Evolutionary conservation across 2,329 filamentous ascomycete genomes (phyloP).

Genomic region (Chaetomium globosum): DNA sequence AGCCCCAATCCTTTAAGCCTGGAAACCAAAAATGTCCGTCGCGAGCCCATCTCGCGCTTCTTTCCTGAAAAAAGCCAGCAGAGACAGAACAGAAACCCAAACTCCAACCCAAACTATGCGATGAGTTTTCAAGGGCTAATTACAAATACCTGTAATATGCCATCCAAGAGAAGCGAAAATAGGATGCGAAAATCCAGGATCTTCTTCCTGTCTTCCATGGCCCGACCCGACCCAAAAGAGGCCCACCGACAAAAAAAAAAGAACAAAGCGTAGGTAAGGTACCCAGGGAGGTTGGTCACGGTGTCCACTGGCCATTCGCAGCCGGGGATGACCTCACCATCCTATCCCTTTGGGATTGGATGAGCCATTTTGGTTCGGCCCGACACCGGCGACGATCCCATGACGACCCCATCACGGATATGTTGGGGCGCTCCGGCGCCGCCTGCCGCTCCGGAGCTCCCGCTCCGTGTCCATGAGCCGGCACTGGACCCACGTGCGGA

Average conservation of each 20-base stretch:
- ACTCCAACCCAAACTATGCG: constrained; percentile 28
- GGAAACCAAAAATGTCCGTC: not conserved
- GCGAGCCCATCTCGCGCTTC: not conserved
- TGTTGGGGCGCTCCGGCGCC: constrained; percentile 48
- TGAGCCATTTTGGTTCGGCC: constrained; percentile 4
- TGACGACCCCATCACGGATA: not conserved
- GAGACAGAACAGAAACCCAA: constrained; percentile 13
- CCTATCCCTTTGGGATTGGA: not conserved
- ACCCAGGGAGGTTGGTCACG: not conserved
- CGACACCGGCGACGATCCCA: not conserved
- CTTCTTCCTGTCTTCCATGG: not conserved
- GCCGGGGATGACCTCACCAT: not conserved
- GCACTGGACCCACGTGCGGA: constrained; percentile 62
- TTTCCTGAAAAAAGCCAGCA: not conserved
- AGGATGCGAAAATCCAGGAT: not conserved
- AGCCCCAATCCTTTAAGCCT: not conserved
- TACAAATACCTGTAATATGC: constrained; percentile 17
- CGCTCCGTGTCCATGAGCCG: constrained; percentile 63
- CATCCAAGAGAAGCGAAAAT: constrained; percentile 8
- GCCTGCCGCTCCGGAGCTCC: constrained; percentile 57
- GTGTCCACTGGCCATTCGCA: not conserved
- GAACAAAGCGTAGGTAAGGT: not conserved
- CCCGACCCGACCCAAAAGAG: not conserved
- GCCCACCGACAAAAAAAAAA: not conserved
- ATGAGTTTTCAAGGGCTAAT: constrained; percentile 8